Evolutionary conservation across 2,329 filamentous ascomycete genomes (phyloP).

Genomic region (Lasiodiplodia sp.): DNA sequence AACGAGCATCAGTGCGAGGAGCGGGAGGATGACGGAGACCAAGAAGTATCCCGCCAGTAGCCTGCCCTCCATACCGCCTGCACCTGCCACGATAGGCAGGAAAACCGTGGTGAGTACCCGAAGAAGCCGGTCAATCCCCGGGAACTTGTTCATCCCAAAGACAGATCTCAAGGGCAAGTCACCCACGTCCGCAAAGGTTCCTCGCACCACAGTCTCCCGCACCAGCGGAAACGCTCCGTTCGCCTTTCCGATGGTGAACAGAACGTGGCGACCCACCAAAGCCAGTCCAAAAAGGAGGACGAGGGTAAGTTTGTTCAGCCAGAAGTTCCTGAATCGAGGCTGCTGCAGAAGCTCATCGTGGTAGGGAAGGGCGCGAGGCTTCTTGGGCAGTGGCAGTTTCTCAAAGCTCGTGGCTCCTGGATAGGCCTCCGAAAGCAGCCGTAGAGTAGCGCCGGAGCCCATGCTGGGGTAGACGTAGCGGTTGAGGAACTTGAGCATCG

Average conservation of each 20-base stretch:
- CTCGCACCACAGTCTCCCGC: neutral
- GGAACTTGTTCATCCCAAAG: neutral
- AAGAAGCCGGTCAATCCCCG: neutral
- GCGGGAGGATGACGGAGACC: neutral
- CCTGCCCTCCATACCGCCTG: neutral
- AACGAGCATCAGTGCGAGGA: neutral
- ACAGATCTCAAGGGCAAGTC: neutral
- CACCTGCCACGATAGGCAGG: neutral
- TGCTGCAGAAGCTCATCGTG: neutral
- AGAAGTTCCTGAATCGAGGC: neutral
- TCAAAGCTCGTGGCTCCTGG: neutral
- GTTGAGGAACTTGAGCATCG: neutral
- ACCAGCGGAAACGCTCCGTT: slow-evolving; percentile 5
- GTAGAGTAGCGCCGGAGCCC: neutral
- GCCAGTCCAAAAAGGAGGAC: neutral
- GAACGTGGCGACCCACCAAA: neutral
- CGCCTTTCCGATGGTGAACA: neutral
- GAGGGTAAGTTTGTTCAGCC: neutral
- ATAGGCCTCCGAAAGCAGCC: slow-evolving; percentile 3
- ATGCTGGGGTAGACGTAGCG: neutral
- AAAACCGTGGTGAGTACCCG: neutral
- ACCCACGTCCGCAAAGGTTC: neutral
- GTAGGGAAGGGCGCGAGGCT: neutral
- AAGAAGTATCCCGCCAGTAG: slow-evolving; percentile 2
- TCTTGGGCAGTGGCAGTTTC: neutral